phyloP scores from a whole-genome alignment of 176 grass and related monocot species.

The Musa troglodytarum region DNA sequence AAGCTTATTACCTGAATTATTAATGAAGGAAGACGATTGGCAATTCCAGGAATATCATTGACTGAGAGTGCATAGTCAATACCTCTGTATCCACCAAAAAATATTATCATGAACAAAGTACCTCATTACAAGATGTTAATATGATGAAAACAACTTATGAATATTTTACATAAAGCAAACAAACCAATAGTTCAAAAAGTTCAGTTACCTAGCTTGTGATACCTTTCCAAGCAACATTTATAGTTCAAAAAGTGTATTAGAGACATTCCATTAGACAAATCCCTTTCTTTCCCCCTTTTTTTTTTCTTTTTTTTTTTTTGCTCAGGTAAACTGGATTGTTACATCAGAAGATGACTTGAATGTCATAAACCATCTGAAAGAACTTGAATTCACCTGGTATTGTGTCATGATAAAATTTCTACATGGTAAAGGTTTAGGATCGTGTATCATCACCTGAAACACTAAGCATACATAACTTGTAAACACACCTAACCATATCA shows the following conservation, averaged over 20 bases:
- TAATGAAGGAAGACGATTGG: slow-evolving; percentile 39
- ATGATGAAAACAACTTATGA: background rate
- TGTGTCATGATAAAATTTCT: too few relatives aligned
- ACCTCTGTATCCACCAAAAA: slow-evolving; percentile 44
- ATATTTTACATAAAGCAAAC: background rate
- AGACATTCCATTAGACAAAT: background rate
- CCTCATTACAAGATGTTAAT: background rate
- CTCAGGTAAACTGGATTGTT: too few relatives aligned
- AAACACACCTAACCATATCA: too few relatives aligned
- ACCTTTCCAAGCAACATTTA: background rate
- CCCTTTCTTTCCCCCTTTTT: too few relatives aligned
- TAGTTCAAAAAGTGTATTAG: background rate
- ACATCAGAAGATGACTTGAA: too few relatives aligned
- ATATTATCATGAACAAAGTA: background rate
- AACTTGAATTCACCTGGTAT: too few relatives aligned
- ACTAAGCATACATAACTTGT: too few relatives aligned
- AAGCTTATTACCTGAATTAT: slow-evolving; percentile 47
- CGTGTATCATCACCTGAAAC: too few relatives aligned
- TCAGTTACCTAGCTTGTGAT: background rate
- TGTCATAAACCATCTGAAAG: too few relatives aligned
- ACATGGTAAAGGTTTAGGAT: too few relatives aligned
- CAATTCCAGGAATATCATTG: slow-evolving; percentile 44
- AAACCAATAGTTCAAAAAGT: background rate
- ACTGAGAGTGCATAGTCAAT: slow-evolving; percentile 77
- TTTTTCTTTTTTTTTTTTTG: too few relatives aligned